phyloP scores from a whole-genome alignment of 176 grass and related monocot genomes.

The Carex littledalei region DNA sequence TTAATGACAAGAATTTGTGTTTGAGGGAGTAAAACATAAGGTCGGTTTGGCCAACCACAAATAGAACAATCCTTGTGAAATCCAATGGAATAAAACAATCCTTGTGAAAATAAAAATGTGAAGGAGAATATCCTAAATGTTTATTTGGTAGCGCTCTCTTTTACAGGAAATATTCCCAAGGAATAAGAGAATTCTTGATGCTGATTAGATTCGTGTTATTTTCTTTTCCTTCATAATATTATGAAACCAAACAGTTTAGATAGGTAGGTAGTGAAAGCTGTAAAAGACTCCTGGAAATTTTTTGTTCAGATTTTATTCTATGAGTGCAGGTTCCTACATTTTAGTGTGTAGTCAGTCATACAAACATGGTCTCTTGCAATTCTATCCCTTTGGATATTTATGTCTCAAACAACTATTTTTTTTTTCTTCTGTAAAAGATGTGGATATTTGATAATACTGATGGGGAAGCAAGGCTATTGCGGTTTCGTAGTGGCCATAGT shows the following conservation, averaged over 20 bases:
- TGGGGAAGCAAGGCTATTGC: constrained; percentile 78
- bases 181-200: neutral
- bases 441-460: constrained; percentile 98
- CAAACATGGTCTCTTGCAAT: neutral
- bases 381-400: neutral
- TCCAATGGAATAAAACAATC: neutral
- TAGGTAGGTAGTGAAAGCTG: neutral
- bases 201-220: neutral
- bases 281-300: neutral
- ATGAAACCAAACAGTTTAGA: neutral
- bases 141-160: neutral
- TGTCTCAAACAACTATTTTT: neutral
- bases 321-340: neutral
- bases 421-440: constrained; percentile 44
- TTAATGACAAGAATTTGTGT: neutral
- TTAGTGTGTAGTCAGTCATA: neutral
- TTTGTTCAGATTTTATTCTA: neutral
- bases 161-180: neutral
- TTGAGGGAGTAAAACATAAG: neutral
- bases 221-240: neutral
- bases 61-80: neutral
- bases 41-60: neutral
- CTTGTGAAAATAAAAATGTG: neutral
- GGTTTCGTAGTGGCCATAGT: constrained; percentile 97
- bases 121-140: neutral